Evolutionary conservation across 345 rosid genomes (phyloP), one percentile per base, ranked within the genome.

Genomic region (Salix koriyanagi): DNA sequence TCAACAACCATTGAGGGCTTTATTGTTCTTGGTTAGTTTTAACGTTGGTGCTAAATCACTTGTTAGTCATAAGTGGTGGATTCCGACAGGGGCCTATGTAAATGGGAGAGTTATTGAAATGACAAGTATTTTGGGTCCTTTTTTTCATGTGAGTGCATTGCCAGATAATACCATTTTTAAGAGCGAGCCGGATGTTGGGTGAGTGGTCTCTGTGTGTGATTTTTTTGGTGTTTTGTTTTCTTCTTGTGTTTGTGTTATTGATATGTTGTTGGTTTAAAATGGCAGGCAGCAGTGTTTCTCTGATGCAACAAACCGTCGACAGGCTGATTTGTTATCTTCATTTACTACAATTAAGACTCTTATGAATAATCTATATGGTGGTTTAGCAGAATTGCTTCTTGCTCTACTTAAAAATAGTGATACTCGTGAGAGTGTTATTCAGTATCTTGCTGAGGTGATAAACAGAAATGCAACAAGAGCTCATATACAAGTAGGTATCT

Each of bases 131-230:
- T 84, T 96, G 73, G 99, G 98, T 4, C 98, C 99, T 30, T 96
- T 93, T 81, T 91, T 96, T 74, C 98, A 92, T 80, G 91, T 93
- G n/a, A 96, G 99, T 72, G 95, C 97, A 13, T 76, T 92, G 87
- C 98, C 92, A 12, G 99, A 96, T 88, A 86, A 86, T 30, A 67
- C 88, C 37, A 88, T 87, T 68, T 96, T 96, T 85, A 92, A 92
- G 91, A 89, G 91, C 87, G 94, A 88, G 76, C 99, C 98, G 37
- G 99, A 96, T 84, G 95, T 96, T 71, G 98, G 97, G 99, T 93
- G 81, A 93, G 96, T 86, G 21, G 21, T 21, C 13, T 6, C 28
- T 10, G 4, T 26, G 68, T 41, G 26, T 48, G 13, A 16, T 16
- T 48, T 58, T 61, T 15, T 15, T 60, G 61, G 41, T 7, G 3